These are phyloP conservation scores for Omphalotus guepiniiformis DNA, from an alignment of 768 basidiomycete genomes.

Conservation along the genomic window DNA sequence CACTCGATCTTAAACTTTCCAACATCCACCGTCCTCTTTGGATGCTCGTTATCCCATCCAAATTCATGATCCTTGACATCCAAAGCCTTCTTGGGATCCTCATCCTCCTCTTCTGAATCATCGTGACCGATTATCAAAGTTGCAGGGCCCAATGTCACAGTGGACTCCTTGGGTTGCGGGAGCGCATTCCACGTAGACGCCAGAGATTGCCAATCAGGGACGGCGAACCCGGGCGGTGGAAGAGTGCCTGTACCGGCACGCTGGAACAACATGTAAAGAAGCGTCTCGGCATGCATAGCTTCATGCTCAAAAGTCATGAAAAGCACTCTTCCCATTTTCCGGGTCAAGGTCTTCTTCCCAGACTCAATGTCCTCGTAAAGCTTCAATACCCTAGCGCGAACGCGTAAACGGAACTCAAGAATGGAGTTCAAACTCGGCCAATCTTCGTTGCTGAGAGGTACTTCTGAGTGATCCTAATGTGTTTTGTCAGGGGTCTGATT, in stretches of 20 bases:
- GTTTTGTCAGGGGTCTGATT: conserved; percentile 2
- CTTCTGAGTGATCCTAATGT: conserved; percentile 78
- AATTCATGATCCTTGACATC: conserved; percentile 60
- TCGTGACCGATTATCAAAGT: conserved; percentile 73
- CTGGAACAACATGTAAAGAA: conserved; percentile 93
- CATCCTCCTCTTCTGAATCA: conserved; percentile 73
- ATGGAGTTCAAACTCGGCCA: conserved; percentile 80
- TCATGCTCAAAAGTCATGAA: conserved; percentile 94
- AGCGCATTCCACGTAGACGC: conserved; percentile 44
- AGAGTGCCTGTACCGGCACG: conserved; percentile 73
- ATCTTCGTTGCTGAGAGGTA: conserved; percentile 73
- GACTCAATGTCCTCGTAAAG: conserved; percentile 69
- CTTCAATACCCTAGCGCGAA: conserved; percentile 63
- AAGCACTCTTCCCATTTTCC: conserved; percentile 71
- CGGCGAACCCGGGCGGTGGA: conserved; percentile 69
- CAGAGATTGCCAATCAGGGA: conserved; percentile 67
- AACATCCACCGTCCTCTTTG: conserved; percentile 57
- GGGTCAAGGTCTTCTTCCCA: conserved; percentile 49
- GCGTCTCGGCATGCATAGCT: conserved; percentile 84
- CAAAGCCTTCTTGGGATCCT: conserved; percentile 21
- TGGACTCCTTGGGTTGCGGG: conserved; percentile 37
- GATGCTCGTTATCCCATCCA: conserved; percentile 96
- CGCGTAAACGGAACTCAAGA: conserved; percentile 72
- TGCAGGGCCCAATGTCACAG: conserved; percentile 56
- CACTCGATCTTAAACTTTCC: conserved; percentile 73